Evolutionary conservation across 495 filamentous ascomycete species (phyloP), one percentile per base, ranked within the genome.

Genomic region (Evansstolkia leycettana): DNA sequence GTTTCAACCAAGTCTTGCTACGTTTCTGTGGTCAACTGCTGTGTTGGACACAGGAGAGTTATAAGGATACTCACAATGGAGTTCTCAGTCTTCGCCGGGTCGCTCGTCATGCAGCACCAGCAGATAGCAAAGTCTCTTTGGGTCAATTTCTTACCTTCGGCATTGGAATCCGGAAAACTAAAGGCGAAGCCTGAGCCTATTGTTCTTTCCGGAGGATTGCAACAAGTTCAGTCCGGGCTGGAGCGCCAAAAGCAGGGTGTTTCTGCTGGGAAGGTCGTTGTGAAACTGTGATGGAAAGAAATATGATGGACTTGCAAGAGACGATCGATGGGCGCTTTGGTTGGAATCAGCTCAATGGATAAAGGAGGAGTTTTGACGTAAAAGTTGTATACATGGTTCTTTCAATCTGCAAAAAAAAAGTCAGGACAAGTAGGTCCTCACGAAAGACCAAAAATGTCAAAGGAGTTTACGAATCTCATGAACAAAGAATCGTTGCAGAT

Each of bases 61-160:
- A n/a, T n/a, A n/a, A n/a, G n/a, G n/a, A n/a, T n/a, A n/a, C n/a
- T n/a, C n/a, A n/a, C n/a, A n/a, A n/a, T n/a, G n/a, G n/a, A n/a
- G n/a, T n/a, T n/a, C n/a, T n/a, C 13, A 31, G 29, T 31, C 12
- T 31, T 31, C 29, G 29, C 29, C 12, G 29, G n/a, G 17, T 16
- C n/a, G 5, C 15, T 31, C 7, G 29, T 15, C 4, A 4, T 2
- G 7, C 7, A 14, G 10, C 15, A 31, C 14, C n/a, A 31, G 16
- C 46, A 48, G 17, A 41, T 65, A 7, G 45, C 51, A 7, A 39
- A 44, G 12, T 45, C 45, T 1, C 37, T 65, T 12, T 65, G 34
- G 31, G 32, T 11, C 0, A 46, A 53, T 10, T 62, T 44, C 31
- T 25, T 64, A 3, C 52, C 55, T 0, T 5, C 31, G 6, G 57